Conservation (phyloP, 352 stramenopile genomes). For the Phytopythium cucurbitacearum region DNA sequence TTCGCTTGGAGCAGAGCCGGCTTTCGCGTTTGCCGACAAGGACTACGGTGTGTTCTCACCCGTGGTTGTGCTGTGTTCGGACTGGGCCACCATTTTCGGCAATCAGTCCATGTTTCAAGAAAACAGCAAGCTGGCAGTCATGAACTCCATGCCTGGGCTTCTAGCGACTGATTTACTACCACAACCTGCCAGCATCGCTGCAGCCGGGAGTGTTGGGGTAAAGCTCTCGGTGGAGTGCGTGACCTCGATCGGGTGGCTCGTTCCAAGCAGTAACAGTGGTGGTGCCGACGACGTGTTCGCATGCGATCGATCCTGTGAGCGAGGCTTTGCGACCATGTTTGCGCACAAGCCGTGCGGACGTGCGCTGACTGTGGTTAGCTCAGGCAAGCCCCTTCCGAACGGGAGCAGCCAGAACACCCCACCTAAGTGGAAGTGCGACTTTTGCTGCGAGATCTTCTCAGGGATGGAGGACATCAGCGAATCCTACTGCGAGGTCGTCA, state of each 20-base stretch:
- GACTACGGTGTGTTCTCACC: constrained; percentile 10
- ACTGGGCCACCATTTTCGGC: constrained; percentile 63
- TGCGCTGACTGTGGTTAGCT: constrained; percentile 12
- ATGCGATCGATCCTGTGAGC: constrained; percentile 40
- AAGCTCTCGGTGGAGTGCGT: constrained; percentile 25
- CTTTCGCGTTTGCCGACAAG: constrained; percentile 36
- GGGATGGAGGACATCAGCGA: constrained; percentile 43
- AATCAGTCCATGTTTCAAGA: constrained; percentile 46
- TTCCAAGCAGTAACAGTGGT: constrained; percentile 15
- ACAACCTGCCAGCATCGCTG: neutral
- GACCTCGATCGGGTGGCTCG: constrained; percentile 39
- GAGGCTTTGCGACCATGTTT: constrained; percentile 40
- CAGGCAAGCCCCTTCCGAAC: too few relatives aligned
- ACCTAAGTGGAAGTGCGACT: constrained; percentile 44
- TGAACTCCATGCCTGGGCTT: constrained; percentile 45
- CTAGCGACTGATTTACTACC: constrained; percentile 17
- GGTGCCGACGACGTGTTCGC: constrained; percentile 6
- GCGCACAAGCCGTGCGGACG: constrained; percentile 29
- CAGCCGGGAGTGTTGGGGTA: constrained; percentile 3
- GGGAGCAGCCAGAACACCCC: constrained; percentile 2
- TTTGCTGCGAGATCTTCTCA: constrained; percentile 53
- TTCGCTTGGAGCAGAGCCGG: constrained; percentile 3
- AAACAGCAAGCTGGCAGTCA: constrained; percentile 30
- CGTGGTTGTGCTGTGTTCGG: constrained; percentile 50
- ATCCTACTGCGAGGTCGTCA: constrained; percentile 33